Conservation (phyloP, 208 protist species). For the Leishmania braziliensis region DNA sequence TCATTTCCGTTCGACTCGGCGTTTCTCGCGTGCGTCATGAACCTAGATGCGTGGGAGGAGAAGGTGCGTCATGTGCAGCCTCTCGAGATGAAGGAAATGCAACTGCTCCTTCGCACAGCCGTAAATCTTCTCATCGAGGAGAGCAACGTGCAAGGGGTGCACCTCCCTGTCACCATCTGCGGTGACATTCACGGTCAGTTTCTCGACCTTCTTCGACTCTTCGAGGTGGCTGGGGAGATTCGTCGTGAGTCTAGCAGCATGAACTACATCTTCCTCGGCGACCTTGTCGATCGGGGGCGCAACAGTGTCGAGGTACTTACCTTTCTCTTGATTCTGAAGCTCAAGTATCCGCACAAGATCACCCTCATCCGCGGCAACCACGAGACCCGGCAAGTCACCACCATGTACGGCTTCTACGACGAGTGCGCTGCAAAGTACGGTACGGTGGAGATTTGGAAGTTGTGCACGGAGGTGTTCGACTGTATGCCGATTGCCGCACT, state of each 20-base stretch:
- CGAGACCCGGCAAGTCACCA: constrained; percentile 85
- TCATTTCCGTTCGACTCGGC: background rate
- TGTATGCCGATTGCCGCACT: constrained; percentile 98
- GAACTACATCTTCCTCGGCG: constrained; percentile 94
- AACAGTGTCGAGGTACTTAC: constrained; percentile 95
- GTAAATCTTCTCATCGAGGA: constrained; percentile 85
- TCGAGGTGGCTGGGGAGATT: constrained; percentile 93
- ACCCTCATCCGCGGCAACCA: constrained; percentile 94
- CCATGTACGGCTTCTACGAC: constrained; percentile 93
- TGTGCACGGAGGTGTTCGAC: constrained; percentile 99
- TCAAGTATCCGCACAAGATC: constrained; percentile 83
- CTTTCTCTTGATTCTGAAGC: constrained; percentile 93
- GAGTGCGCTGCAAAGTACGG: constrained; percentile 87
- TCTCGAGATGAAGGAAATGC: constrained; percentile 71
- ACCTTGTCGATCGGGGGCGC: constrained; percentile 96
- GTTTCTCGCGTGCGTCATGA: constrained; percentile 29
- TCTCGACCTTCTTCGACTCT: constrained; percentile 96
- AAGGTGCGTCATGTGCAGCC: constrained; percentile 58
- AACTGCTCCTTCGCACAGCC: constrained; percentile 59
- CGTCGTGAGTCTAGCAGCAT: constrained; percentile 55
- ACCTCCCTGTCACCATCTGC: constrained; percentile 97
- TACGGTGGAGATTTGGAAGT: constrained; percentile 96
- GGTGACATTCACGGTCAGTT: constrained; percentile 99
- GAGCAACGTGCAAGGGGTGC: constrained; percentile 95
- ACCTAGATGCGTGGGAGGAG: constrained; percentile 72